Base-by-base conservation (phyloP, 441 rosid genomes). In the Euphorbia schlechtendalii region DNA sequence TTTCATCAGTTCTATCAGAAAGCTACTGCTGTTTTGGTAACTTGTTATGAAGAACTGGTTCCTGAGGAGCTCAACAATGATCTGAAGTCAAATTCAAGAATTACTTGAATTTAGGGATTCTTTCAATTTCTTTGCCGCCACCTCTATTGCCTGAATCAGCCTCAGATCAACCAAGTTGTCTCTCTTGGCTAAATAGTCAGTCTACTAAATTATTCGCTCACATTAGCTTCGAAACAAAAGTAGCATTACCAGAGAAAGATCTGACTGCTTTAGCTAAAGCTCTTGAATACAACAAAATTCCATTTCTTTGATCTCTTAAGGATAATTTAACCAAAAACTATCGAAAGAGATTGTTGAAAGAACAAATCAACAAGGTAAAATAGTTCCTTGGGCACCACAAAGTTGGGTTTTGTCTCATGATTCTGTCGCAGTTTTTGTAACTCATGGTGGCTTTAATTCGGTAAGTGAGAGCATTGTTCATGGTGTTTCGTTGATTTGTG, bases 401-500 rank as follows among this genome's bases (percentile, higher is more conserved):
- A 68, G 43, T 0, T 68, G 60, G 30, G 76, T 84, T 1, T 63
- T 89, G 51, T 73, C 72, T 38, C 89, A 78, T 59, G 49, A 38
- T 3, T 78, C 90, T 3, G 67, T 59, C 1, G 81, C 80, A 17
- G 83, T 80, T 36, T 81, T 73, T 53, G 68, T 86, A 56, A 86
- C 86, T 1, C 90, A 88, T 61, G 70, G 81, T 13, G 92, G 92
- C 38, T 76, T 80, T 76, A 85, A 83, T 72, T 89, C 90, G 2
- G 83, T 86, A 75, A 59, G 73, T 34, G 93, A 84, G 77, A 83
- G 92, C 60, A 65, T 82, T 0, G 80, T 83, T 0, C 72, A 77
- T 45, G 89, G 83, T 13, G 85, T 89, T 17, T 84, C 88, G 0
- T 81, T 89, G 91, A 86, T 85, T 17, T 78, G 91, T 53, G 73